Base-by-base conservation (phyloP, 805 yeast genomes). In the Torulaspora indica region DNA sequence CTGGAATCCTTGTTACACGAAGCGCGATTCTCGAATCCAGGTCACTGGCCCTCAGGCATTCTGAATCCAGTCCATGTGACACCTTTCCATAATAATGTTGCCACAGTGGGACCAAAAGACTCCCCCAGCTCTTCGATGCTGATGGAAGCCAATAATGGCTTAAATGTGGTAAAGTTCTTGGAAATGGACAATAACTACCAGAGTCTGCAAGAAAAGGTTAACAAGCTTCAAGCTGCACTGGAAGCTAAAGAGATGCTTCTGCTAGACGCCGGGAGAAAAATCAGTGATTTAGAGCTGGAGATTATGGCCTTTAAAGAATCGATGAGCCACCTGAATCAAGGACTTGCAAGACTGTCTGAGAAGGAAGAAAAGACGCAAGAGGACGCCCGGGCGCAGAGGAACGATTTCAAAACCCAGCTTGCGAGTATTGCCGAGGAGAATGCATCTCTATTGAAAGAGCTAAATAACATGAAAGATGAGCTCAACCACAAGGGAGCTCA, bases 1-100 rank as follows among this genome's bases (percentile, higher is more conserved):
- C 72, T 91, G 41, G 96, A 89, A 54, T 82, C 78, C 43, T 64
- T 88, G 30, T 66, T 89, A 12, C 93, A 88, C 58, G 87, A 85
- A 49, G 83, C 79, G 42, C 86, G 78, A 51, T 79, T 74, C 56
- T 74, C 74, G 36, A 76, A 78, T 40, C 68, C 79, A 30, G 72
- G 71, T 25, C 66, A 63, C 39, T 71, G 74, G 74, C 72, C 71
- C 2, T 56, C 74, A 47, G 54, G 72, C 65, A 74, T 77, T 22
- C 49, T 59, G 30, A 51, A 54, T 22, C 35, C 51, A 8, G 43
- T 48, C 4, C 38, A 44, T 22, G 35, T 40, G 31, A 48, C 36
- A 12, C 52, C 53, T 3, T 51, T 51, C 31, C 52, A 42, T 24
- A 45, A 44, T 23, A 53, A 45, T 27, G 42, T 43, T 5, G 37